Evolutionary conservation across 2,329 filamentous ascomycete genomes (phyloP).

Genomic region (Didymella glomerata): DNA sequence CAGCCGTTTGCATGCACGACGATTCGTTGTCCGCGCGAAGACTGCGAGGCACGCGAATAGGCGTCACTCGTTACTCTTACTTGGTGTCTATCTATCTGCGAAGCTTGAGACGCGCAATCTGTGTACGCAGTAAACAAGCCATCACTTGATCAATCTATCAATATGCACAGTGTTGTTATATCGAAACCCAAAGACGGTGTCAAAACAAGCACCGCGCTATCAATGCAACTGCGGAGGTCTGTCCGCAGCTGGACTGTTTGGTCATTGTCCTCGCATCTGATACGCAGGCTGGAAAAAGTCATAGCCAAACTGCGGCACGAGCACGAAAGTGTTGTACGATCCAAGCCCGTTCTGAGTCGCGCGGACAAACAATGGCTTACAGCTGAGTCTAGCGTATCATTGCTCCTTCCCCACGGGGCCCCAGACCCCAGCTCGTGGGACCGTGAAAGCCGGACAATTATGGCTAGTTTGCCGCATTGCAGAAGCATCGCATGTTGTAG

Average conservation of each 20-base stretch:
- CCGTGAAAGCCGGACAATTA: too few species aligned
- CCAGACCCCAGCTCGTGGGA: too few species aligned
- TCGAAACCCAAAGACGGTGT: neutral
- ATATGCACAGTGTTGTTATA: neutral
- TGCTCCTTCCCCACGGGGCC: constrained; percentile 2
- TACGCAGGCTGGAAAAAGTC: constrained; percentile 3
- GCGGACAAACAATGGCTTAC: neutral
- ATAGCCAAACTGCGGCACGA: constrained; percentile 1
- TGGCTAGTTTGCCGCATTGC: too few species aligned
- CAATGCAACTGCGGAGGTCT: neutral
- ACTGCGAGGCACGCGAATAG: neutral
- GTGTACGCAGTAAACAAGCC: neutral
- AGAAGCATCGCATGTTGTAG: too few species aligned
- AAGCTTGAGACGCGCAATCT: neutral
- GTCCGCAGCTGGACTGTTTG: neutral
- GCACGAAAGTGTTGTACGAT: neutral
- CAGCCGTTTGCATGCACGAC: neutral
- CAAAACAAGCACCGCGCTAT: constrained; percentile 13
- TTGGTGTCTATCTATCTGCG: neutral
- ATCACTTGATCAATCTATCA: neutral
- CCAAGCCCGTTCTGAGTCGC: neutral
- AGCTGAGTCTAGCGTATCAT: neutral
- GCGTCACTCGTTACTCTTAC: neutral
- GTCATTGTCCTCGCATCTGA: neutral
- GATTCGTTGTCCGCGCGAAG: neutral